phyloP scores from a whole-genome alignment of 257 asterid species.

The Solanum bulbocastanum region DNA sequence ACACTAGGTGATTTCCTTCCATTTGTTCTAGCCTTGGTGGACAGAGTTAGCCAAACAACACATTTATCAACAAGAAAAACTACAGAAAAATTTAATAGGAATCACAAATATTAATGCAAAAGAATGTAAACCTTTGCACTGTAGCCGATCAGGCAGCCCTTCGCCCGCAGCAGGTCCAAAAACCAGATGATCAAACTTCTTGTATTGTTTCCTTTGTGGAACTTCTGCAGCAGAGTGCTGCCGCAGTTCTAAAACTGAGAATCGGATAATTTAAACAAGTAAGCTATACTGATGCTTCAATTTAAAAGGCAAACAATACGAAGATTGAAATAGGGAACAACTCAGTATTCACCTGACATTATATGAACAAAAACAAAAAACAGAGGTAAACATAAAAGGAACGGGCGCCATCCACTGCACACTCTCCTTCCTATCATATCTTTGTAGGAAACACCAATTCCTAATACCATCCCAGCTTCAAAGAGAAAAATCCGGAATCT shows the following conservation, averaged over 20 bases:
- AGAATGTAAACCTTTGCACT: conserved; percentile 52
- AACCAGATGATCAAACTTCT: conserved; percentile 57
- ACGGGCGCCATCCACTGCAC: conserved; percentile 64
- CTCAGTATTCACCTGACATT: conserved; percentile 39
- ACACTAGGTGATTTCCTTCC: not conserved
- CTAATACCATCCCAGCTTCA: not conserved
- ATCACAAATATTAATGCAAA: not conserved
- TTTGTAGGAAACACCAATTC: not conserved
- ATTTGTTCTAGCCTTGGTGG: not conserved
- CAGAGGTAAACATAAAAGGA: conserved; percentile 49
- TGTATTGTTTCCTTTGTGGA: conserved; percentile 25
- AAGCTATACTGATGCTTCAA: not conserved
- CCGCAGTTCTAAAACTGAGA: conserved; percentile 56
- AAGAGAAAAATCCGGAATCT: not conserved
- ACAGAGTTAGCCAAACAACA: not conserved
- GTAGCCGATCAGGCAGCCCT: conserved; percentile 69
- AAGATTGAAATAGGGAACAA: not conserved
- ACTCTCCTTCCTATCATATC: conserved; percentile 42
- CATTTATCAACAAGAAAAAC: not conserved
- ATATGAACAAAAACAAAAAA: conserved; percentile 39
- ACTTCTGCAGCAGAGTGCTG: conserved; percentile 16
- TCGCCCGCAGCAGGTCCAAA: conserved; percentile 88
- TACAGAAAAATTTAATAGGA: not conserved
- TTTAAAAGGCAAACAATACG: not conserved
- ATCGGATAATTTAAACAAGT: not conserved